phyloP scores from a whole-genome alignment of 768 basidiomycete genomes.

The Dacryopinax spathularia region DNA sequence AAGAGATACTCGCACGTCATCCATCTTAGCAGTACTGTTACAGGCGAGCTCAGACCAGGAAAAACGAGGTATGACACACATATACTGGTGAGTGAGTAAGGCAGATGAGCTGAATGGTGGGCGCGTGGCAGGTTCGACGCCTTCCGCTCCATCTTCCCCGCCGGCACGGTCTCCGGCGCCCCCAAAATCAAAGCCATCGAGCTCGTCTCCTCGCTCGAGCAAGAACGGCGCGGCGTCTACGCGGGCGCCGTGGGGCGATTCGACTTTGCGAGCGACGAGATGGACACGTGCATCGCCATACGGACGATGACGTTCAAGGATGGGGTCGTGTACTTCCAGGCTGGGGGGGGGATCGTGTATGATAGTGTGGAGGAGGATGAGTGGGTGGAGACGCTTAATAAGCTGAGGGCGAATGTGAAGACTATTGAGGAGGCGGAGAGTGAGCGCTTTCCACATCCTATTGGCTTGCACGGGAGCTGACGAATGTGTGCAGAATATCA shows the following conservation, averaged over 20 bases:
- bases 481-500: constrained; percentile 42
- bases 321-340: constrained; percentile 81
- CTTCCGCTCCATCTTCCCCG: constrained; percentile 97
- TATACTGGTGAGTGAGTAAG: not conserved
- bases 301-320: constrained; percentile 96
- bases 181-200: constrained; percentile 99
- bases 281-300: constrained; percentile 99
- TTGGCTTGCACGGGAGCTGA: not conserved
- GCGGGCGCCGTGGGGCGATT: constrained; percentile 97
- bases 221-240: constrained; percentile 83
- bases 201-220: constrained; percentile 71
- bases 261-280: constrained; percentile 84
- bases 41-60: constrained; percentile 67
- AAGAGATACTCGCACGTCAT: constrained; percentile 98
- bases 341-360: constrained; percentile 93
- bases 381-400: constrained; percentile 90
- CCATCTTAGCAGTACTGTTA: constrained; percentile 90
- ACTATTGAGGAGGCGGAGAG: constrained; percentile 81
- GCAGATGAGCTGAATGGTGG: not conserved
- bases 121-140: constrained; percentile 66
- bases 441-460: constrained; percentile 31
- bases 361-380: constrained; percentile 98
- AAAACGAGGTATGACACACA: constrained; percentile 52
- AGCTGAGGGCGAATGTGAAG: constrained; percentile 71
- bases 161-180: constrained; percentile 95